These are phyloP conservation scores for Suillus subaureus DNA, from an alignment of 768 basidiomycete species.

Conservation along the genomic window DNA sequence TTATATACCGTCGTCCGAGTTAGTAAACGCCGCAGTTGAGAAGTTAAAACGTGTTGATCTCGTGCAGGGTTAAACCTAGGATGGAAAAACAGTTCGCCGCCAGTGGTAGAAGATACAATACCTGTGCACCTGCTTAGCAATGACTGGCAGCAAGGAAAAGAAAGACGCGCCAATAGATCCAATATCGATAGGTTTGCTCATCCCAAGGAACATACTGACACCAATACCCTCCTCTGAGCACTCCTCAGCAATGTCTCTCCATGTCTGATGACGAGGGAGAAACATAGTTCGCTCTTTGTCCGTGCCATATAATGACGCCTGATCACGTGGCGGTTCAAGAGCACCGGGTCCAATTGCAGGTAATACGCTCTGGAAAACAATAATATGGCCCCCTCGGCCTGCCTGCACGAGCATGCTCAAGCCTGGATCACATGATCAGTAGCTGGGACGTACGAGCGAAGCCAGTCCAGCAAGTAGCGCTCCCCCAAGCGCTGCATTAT, in stretches of 20 bases:
- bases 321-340: constrained; percentile 56
- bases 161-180: constrained; percentile 72
- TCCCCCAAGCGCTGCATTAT: constrained; percentile 75
- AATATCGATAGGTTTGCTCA: constrained; percentile 78
- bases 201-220: constrained; percentile 86
- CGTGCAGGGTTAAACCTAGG: constrained; percentile 80
- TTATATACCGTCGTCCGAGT: constrained; percentile 76
- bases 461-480: constrained; percentile 72
- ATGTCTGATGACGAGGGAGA: constrained; percentile 71
- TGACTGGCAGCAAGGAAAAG: constrained; percentile 5
- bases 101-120: constrained; percentile 68
- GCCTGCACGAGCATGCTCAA: constrained; percentile 39
- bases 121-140: constrained; percentile 41
- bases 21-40: constrained; percentile 74
- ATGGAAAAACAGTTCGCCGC: constrained; percentile 91
- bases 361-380: constrained; percentile 69
- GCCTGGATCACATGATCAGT: constrained; percentile 7
- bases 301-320: constrained; percentile 73
- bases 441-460: constrained; percentile 57
- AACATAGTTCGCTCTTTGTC: constrained; percentile 87
- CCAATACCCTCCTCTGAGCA: constrained; percentile 90
- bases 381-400: constrained; percentile 75
- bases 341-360: constrained; percentile 77
- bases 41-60: constrained; percentile 65
- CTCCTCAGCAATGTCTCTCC: constrained; percentile 85